Conservation (phyloP, 176 grass and related monocot species). For the Oryza australiensis region DNA sequence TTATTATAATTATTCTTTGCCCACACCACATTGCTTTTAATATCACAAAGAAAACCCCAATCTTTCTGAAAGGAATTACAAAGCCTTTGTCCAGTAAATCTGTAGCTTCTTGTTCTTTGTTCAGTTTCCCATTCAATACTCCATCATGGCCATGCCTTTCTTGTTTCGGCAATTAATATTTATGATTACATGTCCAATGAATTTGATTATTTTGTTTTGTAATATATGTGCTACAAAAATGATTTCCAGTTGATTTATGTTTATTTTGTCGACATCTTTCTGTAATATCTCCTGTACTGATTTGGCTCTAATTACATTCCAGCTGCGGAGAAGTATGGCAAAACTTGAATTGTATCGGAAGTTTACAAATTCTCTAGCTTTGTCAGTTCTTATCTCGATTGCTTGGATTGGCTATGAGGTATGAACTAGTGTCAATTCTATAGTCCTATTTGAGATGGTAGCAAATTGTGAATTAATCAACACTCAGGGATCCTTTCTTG, state of each 20-base stretch:
- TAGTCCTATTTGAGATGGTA: not conserved
- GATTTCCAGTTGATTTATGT: not conserved
- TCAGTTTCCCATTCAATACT: not conserved
- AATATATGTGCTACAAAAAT: not conserved
- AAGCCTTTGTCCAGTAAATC: constrained; percentile 2
- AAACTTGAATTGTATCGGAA: constrained; percentile 98
- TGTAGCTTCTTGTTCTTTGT: constrained; percentile 8
- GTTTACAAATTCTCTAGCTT: constrained; percentile 90
- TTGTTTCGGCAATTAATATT: constrained; percentile 12
- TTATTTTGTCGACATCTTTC: not conserved
- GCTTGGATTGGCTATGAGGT: constrained; percentile 99
- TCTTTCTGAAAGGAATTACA: constrained; percentile 1
- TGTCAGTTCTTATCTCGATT: constrained; percentile 92
- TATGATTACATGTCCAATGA: constrained; percentile 20
- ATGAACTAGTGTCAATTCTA: constrained; percentile 39
- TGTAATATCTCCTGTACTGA: constrained; percentile 18
- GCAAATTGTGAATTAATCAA: constrained; percentile 7
- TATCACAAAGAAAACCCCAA: not conserved
- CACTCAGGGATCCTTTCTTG: not conserved
- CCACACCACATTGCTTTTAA: not conserved
- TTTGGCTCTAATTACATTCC: constrained; percentile 35
- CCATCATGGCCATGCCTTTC: constrained; percentile 10
- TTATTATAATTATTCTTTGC: constrained; percentile 9
- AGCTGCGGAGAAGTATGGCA: constrained; percentile 90
- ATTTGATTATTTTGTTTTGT: not conserved